phyloP scores from a whole-genome alignment of 2,329 filamentous ascomycete genomes.

The Proliferodiscus dingleyae region DNA sequence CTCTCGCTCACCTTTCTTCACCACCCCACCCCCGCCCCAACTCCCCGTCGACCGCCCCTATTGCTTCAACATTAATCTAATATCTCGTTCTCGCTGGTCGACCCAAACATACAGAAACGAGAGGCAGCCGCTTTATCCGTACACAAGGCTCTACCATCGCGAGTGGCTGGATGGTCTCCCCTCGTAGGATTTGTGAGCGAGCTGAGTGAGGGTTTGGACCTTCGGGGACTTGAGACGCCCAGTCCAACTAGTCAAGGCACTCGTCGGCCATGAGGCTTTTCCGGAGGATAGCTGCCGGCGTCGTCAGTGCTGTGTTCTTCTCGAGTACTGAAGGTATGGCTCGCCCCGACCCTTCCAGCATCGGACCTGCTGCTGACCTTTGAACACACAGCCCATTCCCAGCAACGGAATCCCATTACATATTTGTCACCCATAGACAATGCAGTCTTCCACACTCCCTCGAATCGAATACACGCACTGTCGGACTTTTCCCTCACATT shows the following conservation, averaged over 20 bases:
- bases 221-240: neutral
- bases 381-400: constrained; percentile 56
- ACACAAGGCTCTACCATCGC: neutral
- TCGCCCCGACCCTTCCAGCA: neutral
- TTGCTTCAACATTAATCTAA: neutral
- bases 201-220: constrained; percentile 2
- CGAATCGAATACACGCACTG: constrained; percentile 71
- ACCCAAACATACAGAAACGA: constrained; percentile 1
- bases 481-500: constrained; percentile 86
- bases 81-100: constrained; percentile 20
- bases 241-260: neutral
- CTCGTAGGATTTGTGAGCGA: neutral
- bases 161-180: neutral
- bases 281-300: constrained; percentile 19
- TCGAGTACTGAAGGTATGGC: constrained; percentile 17
- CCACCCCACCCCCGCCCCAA: no score
- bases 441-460: constrained; percentile 71
- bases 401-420: constrained; percentile 69
- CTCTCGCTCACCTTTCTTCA: no score
- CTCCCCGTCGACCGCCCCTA: neutral
- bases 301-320: constrained; percentile 23
- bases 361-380: constrained; percentile 2
- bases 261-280: constrained; percentile 18
- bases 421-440: constrained; percentile 70
- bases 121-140: constrained; percentile 1